Base-by-base conservation (phyloP, 345 rosid genomes). In the Acer campestre region DNA sequence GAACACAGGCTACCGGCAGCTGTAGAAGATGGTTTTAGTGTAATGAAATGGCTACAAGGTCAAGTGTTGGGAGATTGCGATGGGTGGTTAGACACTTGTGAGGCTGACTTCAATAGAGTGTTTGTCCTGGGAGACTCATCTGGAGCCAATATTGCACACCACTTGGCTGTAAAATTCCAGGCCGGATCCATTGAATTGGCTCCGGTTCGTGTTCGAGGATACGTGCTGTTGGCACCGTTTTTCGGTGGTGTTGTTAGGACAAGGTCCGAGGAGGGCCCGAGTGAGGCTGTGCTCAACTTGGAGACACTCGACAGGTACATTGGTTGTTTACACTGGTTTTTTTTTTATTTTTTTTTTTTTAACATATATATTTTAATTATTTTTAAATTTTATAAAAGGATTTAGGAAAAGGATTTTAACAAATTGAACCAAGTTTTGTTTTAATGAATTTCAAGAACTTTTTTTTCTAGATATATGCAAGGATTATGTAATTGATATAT, bases 121-220 rank as follows among this genome's bases (percentile, higher is more conserved):
- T 87, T 78, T 53, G 74, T 87, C 25, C 0, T 84, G 25, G 90
- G 90, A 1, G 90, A 87, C 78, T 87, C 90, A 1, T 87, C 90
- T 6, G 88, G 90, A 3, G 90, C 87, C 0, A 87, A 87, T 62
- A 82, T 87, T 44, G 85, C 90, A 4, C 90, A 87, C 74, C 90
- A 87, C 53, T 23, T 87, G 66, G 86, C 90, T 7, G 82, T 82
- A 35, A 70, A 77, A 58, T 20, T 87, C 9, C 82, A 83, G 23
- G 59, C 44, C 5, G 76, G 80, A 27, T 75, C 83, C 29, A 49
- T 10, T 1, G 56, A 64, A 61, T 25, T 82, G 79, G 72, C 10
- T 1, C 84, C 88, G 42, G 86, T 87, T 40, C 84, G 81, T 63
- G 31, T 29, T 29, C 31, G 3, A 29, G 90, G 88, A 11, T 87